Evolutionary conservation across 2,329 filamentous ascomycete genomes (phyloP), one percentile per base, ranked within the genome.

Genomic region (Microcyclosporella mali): DNA sequence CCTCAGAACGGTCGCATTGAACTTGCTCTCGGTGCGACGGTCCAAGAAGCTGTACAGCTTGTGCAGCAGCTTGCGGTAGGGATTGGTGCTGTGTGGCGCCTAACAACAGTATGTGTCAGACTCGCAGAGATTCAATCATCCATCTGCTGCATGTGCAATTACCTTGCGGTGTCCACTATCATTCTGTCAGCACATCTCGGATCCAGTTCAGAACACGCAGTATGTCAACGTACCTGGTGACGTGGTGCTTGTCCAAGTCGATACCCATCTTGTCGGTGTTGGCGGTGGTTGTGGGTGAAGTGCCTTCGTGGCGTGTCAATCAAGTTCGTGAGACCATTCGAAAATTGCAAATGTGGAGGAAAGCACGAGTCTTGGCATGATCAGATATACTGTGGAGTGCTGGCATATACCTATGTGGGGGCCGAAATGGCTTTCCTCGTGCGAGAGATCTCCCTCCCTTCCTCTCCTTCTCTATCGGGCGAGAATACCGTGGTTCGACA

Each of bases 1-100:
- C 51, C 90, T 88, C 65, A 98, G 86, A 68, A 98, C 82, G 65
- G 92, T 86, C 80, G 95, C 94, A 85, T 98, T 98, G 86, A 98
- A 98, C 75, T 80, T 81, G 57, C 88, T 81, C 72, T 97, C 92
- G 69, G 92, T 98, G 69, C 92, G 89, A 75, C 61, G 60, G 56
- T 56, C 46, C 43, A 63, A 55, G 56, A 64, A 63, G 33, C 36
- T 52, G 52, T 58, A 62, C 52, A 56, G 40, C 51, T 57, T 56
- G 53, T 56, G 89, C 70, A 97, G 78, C 46, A 55, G 46, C 40
- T 52, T 50, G 43, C 39, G 57, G 56, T 64, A 65, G 37, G 60
- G 60, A 57, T 66, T 65, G 46, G 63, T 60, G 55, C 59, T 94
- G 85, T 95, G 95, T 67, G 89, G 87, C 61, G 87, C 88, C 81